Evolutionary conservation across 2,329 filamentous ascomycete genomes (phyloP).

Genomic region (Ceratocystis colombiana): DNA sequence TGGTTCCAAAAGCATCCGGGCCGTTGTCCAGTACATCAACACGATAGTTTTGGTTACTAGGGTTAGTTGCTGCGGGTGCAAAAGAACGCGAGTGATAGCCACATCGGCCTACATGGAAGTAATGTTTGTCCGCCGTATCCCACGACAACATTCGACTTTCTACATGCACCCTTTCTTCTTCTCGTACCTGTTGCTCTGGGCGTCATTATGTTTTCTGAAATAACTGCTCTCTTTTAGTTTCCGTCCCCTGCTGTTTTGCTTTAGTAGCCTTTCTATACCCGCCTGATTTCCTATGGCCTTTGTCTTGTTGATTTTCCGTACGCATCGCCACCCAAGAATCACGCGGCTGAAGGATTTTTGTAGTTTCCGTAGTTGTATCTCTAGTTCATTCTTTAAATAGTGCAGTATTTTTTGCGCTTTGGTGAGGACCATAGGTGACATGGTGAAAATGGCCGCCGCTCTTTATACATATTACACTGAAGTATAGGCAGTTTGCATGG

Average conservation of each 20-base stretch:
- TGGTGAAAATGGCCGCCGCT: too few species aligned
- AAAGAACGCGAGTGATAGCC: not conserved
- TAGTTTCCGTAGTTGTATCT: too few species aligned
- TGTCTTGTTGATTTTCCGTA: not conserved
- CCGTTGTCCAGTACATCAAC: conserved; percentile 55
- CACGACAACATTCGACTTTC: not conserved
- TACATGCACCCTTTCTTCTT: not conserved
- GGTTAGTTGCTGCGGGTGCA: not conserved
- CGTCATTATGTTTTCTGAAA: conserved; percentile 2
- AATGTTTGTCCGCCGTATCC: too few species aligned
- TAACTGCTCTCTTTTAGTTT: not conserved
- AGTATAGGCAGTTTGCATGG: too few species aligned
- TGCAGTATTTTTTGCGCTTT: not conserved
- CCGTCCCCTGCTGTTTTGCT: not conserved
- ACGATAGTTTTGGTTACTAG: conserved; percentile 47
- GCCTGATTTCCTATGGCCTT: not conserved
- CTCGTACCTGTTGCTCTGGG: not conserved
- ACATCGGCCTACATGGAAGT: not conserved
- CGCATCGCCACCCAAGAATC: not conserved
- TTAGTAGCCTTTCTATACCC: not conserved
- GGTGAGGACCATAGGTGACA: not conserved
- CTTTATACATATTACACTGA: too few species aligned
- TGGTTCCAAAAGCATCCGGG: conserved; percentile 56
- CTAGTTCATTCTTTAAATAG: not conserved
- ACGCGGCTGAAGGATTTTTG: too few species aligned